Evolutionary conservation across 208 protist genomes (phyloP).

Genomic region (Trypanosoma theileri): DNA sequence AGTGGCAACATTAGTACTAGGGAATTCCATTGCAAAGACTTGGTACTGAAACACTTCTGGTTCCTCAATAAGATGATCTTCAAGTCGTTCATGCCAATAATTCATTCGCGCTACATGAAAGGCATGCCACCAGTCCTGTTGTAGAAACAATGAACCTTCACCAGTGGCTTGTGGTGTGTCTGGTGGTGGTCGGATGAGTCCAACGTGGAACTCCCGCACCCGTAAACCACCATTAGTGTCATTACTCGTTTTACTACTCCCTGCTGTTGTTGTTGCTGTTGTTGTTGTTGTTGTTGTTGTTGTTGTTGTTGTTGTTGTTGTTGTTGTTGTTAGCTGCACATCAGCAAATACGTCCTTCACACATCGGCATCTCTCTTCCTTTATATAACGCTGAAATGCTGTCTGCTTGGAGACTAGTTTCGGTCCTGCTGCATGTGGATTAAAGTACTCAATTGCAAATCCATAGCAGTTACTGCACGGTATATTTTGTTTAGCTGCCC

Average conservation of each 20-base stretch:
- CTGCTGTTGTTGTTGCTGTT: background rate
- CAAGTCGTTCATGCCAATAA: slow-evolving; percentile 30
- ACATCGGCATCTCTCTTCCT: slow-evolving; percentile 10
- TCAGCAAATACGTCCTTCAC: slow-evolving; percentile 19
- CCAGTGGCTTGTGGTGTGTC: background rate
- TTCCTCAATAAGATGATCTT: slow-evolving; percentile 19
- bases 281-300: background rate
- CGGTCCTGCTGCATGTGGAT: background rate
- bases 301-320: background rate
- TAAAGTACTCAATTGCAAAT: slow-evolving; percentile 29
- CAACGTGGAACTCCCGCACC: slow-evolving; percentile 28
- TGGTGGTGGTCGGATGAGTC: slow-evolving; percentile 6
- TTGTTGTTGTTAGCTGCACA: slow-evolving; percentile 3
- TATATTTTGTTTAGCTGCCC: slow-evolving; percentile 7
- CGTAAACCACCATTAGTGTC: slow-evolving; percentile 13
- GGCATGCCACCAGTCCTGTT: slow-evolving; percentile 24
- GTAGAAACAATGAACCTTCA: slow-evolving; percentile 13
- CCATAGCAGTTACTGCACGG: slow-evolving; percentile 11
- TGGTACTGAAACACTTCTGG: slow-evolving; percentile 29
- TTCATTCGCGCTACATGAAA: slow-evolving; percentile 24
- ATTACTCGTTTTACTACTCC: background rate
- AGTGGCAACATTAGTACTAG: background rate
- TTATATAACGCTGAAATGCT: slow-evolving; percentile 18
- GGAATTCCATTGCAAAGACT: slow-evolving; percentile 24
- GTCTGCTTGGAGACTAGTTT: slow-evolving; percentile 10